Evolutionary conservation across 177 flowering plant species (phyloP).

Genomic region (Vitis hybrid): DNA sequence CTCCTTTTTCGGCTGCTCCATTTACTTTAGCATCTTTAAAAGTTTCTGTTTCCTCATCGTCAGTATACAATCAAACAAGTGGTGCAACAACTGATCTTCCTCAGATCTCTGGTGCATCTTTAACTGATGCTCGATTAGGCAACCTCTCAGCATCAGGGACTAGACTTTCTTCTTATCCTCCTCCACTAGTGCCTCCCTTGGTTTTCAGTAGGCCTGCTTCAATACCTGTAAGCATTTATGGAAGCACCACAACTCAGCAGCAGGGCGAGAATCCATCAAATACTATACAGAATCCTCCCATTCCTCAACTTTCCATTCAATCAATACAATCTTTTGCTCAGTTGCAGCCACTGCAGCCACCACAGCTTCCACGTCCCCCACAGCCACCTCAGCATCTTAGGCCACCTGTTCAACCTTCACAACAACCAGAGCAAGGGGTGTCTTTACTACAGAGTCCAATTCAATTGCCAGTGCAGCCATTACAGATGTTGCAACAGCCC

Average conservation of each 20-base stretch:
- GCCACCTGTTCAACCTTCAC: slow-evolving; percentile 60
- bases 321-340: slow-evolving; percentile 58
- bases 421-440: slow-evolving; percentile 57
- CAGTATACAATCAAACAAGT: slow-evolving; percentile 41
- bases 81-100: slow-evolving; percentile 41
- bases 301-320: slow-evolving; percentile 46
- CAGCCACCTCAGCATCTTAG: slow-evolving; percentile 79
- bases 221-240: slow-evolving; percentile 45
- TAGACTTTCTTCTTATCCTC: slow-evolving; percentile 47
- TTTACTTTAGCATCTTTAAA: slow-evolving; percentile 39
- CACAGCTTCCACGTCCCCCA: slow-evolving; percentile 69
- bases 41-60: slow-evolving; percentile 41
- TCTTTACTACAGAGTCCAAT: slow-evolving; percentile 54
- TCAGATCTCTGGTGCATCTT: slow-evolving; percentile 31
- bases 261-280: slow-evolving; percentile 48
- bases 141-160: slow-evolving; percentile 42
- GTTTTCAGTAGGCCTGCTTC: slow-evolving; percentile 59
- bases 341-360: slow-evolving; percentile 86
- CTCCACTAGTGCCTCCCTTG: slow-evolving; percentile 44
- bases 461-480: slow-evolving; percentile 56
- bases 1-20: slow-evolving; percentile 62
- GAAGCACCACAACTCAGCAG: slow-evolving; percentile 43
- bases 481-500: slow-evolving; percentile 68
- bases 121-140: slow-evolving; percentile 37
- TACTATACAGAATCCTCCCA: slow-evolving; percentile 43